phyloP scores from a whole-genome alignment of 176 grass and related monocot species.

The Zea mays region DNA sequence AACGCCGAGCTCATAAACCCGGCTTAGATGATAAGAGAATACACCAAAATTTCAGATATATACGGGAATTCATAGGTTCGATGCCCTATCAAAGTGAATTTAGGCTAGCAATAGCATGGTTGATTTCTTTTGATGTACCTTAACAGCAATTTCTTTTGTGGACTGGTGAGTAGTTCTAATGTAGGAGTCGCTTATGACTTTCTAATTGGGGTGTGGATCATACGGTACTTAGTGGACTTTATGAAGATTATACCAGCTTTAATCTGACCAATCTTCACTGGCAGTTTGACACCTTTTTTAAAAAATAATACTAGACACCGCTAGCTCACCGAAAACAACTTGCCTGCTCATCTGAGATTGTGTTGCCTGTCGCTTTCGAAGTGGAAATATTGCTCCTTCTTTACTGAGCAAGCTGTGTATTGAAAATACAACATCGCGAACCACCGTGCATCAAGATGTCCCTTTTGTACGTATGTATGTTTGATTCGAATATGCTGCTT shows the following conservation, averaged over 20 bases:
- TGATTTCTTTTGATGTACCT: neutral
- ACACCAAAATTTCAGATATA: neutral
- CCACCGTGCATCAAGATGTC: too few relatives aligned
- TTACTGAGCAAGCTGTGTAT: neutral
- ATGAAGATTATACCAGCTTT: conserved; percentile 19
- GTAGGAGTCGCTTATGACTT: conserved; percentile 12
- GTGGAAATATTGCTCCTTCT: conserved; percentile 23
- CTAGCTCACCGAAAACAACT: too few relatives aligned
- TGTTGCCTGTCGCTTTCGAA: conserved; percentile 14
- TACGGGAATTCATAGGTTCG: neutral
- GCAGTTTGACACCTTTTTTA: conserved; percentile 1
- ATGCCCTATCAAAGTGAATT: too few relatives aligned
- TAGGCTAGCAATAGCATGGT: neutral
- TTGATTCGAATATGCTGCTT: too few relatives aligned
- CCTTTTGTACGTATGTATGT: too few relatives aligned
- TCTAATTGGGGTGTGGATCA: conserved; percentile 19
- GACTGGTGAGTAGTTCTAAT: too few relatives aligned
- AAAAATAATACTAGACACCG: conserved; percentile 4
- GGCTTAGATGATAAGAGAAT: neutral
- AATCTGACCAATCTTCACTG: conserved; percentile 20
- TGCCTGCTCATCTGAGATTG: too few relatives aligned
- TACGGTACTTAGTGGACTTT: conserved; percentile 5
- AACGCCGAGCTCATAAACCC: neutral
- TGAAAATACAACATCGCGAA: too few relatives aligned
- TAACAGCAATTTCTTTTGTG: too few relatives aligned